Percentiles rank a stretch among this genome's conserved stretches.
Evolutionary conservation across 2,329 filamentous ascomycete genomes (phyloP).

Genomic region (Immersiporthe knoxdaviesiana): DNA sequence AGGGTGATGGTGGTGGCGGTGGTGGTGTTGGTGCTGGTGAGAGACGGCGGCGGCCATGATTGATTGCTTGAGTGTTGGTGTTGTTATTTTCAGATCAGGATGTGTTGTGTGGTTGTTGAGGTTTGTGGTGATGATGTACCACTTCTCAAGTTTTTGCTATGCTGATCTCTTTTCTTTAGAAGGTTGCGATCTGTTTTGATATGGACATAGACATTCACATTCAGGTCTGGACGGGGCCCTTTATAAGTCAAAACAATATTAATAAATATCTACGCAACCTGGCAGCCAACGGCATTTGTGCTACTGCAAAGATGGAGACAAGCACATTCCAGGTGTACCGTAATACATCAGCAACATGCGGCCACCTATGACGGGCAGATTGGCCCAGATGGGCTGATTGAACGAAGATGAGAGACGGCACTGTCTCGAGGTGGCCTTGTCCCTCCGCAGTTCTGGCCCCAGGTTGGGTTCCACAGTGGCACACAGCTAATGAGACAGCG

Average conservation of each 20-base stretch:
- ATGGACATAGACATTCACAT: neutral
- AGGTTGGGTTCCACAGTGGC: constrained; percentile 23
- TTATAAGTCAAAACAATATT: neutral
- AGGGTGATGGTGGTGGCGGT: neutral
- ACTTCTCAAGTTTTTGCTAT: neutral
- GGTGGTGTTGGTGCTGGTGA: neutral
- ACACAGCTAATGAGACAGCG: constrained; percentile 11
- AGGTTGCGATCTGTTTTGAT: neutral
- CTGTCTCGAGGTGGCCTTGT: constrained; percentile 13
- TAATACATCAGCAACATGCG: constrained; percentile 10
- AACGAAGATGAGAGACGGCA: constrained; percentile 16
- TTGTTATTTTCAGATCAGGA: neutral
- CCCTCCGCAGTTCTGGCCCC: constrained; percentile 19
- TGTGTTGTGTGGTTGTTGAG: neutral
- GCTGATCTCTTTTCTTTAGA: neutral
- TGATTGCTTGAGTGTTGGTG: neutral
- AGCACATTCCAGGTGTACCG: neutral
- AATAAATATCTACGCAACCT: neutral
- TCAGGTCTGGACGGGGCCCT: neutral
- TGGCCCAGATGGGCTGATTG: constrained; percentile 27
- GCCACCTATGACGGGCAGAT: constrained; percentile 7
- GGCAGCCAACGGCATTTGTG: neutral
- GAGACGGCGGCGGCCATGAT: neutral
- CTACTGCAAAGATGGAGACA: neutral
- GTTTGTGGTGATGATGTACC: neutral